Evolutionary conservation across 225 moss, liverwort and hornwort species (phyloP).

Genomic region (Straminergon stramineum): DNA sequence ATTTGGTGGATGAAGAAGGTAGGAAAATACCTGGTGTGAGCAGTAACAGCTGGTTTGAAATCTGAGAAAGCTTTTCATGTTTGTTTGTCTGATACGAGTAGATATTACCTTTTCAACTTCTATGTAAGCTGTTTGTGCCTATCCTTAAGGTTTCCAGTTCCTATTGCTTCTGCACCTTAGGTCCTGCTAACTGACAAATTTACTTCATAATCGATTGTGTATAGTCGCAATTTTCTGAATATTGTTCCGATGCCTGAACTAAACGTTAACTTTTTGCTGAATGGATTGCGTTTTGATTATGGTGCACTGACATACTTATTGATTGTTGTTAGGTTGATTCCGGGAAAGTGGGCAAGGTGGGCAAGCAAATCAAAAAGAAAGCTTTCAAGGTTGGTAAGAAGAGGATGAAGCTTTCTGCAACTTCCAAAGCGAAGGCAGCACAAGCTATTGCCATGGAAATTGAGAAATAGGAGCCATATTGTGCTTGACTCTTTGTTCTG

Average conservation of each 20-base stretch:
- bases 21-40: neutral
- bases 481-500: neutral
- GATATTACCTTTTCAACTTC: neutral
- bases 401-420: constrained; percentile 34
- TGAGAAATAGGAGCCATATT: constrained; percentile 10
- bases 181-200: neutral
- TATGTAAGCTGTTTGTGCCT: neutral
- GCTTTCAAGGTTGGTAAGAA: constrained; percentile 44
- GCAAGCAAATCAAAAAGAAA: constrained; percentile 45
- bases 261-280: neutral
- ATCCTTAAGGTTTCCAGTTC: neutral
- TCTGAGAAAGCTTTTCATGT: neutral
- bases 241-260: neutral
- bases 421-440: constrained; percentile 38
- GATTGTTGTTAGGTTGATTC: constrained; percentile 21
- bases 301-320: neutral
- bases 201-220: neutral
- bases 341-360: constrained; percentile 20
- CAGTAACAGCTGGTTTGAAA: neutral
- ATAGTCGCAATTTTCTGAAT: neutral
- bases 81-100: neutral
- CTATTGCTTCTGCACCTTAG: neutral
- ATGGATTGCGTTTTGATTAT: neutral
- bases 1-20: neutral
- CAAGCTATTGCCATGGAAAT: constrained; percentile 53